Percentiles rank a stretch among this genome's conserved stretches.
phyloP scores from a whole-genome alignment of 352 stramenopile species.

The Blastocystis sp. region DNA sequence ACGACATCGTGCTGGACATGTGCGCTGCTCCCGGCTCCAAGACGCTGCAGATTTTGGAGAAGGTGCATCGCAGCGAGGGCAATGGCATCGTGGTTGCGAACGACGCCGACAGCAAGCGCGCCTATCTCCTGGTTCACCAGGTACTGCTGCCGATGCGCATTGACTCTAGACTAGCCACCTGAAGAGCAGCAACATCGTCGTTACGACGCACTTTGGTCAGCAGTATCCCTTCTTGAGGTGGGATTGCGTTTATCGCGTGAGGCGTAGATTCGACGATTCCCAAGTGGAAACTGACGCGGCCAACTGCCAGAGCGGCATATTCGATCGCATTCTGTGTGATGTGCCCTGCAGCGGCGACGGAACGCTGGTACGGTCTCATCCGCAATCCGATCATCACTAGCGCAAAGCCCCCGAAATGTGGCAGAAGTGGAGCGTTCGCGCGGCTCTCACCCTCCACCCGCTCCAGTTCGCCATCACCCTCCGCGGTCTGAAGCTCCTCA shows the following conservation, averaged over 20 bases:
- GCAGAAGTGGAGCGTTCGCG: constrained; percentile 89
- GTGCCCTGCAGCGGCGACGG: constrained; percentile 97
- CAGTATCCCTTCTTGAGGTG: constrained; percentile 87
- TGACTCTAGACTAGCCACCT: constrained; percentile 42
- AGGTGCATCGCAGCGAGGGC: constrained; percentile 79
- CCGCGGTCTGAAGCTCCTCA: constrained; percentile 76
- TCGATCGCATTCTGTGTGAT: constrained; percentile 97
- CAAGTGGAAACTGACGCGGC: neutral
- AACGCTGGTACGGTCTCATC: constrained; percentile 84
- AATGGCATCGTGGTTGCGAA: constrained; percentile 91
- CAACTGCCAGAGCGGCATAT: constrained; percentile 79
- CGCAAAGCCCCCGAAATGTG: constrained; percentile 95
- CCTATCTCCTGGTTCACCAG: constrained; percentile 97
- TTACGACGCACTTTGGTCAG: constrained; percentile 93
- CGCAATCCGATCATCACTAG: neutral
- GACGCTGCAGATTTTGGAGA: constrained; percentile 95
- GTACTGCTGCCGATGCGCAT: constrained; percentile 77
- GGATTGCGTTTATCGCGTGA: neutral
- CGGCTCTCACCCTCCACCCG: constrained; percentile 87
- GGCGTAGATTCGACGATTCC: neutral
- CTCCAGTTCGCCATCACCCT: constrained; percentile 93
- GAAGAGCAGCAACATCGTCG: constrained; percentile 87
- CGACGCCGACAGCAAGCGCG: constrained; percentile 92
- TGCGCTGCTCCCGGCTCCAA: constrained; percentile 97
- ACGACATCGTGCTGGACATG: constrained; percentile 88